These are phyloP conservation scores for Scytalidium lignicola DNA, from an alignment of 2,329 filamentous ascomycete species.

Conservation along the genomic window DNA sequence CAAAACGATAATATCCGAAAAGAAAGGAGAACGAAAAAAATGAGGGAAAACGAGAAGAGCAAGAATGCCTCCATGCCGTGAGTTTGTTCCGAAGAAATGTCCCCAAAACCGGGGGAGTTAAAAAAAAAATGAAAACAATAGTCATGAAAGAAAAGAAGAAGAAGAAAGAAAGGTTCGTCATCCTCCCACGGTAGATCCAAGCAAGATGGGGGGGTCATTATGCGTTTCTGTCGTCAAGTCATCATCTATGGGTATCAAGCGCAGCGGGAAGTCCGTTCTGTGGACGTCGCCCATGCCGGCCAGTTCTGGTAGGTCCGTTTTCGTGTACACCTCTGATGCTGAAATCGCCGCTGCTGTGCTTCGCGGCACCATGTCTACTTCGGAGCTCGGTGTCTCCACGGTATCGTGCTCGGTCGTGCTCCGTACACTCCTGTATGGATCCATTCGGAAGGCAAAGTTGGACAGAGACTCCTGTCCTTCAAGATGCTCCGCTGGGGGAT, in stretches of 20 bases:
- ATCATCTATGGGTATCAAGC: constrained; percentile 13
- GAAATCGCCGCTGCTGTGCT: constrained; percentile 15
- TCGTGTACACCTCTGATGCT: constrained; percentile 7
- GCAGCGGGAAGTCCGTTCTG: constrained; percentile 1
- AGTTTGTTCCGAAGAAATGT: too few relatives aligned
- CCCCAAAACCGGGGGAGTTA: neutral
- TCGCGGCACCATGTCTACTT: constrained; percentile 4
- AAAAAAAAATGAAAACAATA: neutral
- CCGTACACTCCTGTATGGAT: neutral
- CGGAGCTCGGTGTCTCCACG: neutral
- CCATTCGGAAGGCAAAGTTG: neutral
- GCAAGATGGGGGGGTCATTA: neutral
- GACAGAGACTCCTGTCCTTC: neutral
- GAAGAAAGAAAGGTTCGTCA: neutral
- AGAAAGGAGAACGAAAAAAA: too few relatives aligned
- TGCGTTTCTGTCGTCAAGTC: constrained; percentile 22
- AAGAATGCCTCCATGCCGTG: too few relatives aligned
- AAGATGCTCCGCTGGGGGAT: constrained; percentile 1
- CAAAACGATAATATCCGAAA: too few relatives aligned
- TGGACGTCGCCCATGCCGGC: constrained; percentile 19
- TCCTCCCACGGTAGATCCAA: neutral
- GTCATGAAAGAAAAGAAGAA: neutral
- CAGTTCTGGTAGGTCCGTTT: constrained; percentile 9
- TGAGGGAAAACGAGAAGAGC: too few relatives aligned
- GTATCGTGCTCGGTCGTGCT: neutral